These are phyloP conservation scores for Tephrocybe sp. DNA, from an alignment of 768 basidiomycete genomes.

Conservation along the genomic window DNA sequence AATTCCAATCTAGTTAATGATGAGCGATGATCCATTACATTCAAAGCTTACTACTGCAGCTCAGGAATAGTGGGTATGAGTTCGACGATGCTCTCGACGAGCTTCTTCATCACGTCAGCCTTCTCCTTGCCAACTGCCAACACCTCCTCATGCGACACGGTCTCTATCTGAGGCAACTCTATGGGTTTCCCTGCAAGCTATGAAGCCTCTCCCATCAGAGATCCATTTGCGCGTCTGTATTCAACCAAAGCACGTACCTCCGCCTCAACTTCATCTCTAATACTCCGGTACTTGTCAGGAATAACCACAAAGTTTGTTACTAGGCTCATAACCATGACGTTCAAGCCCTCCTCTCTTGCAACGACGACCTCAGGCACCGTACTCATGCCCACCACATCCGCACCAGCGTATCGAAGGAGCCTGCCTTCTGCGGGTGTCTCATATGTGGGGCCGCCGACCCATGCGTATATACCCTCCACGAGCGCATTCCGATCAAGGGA, in stretches of 20 bases:
- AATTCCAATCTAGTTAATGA: too few relatives aligned
- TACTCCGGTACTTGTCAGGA: slow-evolving; percentile 62
- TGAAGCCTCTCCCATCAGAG: neutral
- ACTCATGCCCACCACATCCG: slow-evolving; percentile 94
- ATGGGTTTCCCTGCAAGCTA: slow-evolving; percentile 64
- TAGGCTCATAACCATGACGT: slow-evolving; percentile 78
- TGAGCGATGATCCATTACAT: too few relatives aligned
- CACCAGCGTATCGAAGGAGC: slow-evolving; percentile 71
- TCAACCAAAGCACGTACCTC: slow-evolving; percentile 57
- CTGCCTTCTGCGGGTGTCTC: slow-evolving; percentile 87
- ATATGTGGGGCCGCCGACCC: slow-evolving; percentile 90
- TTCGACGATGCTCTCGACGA: slow-evolving; percentile 68
- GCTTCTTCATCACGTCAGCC: slow-evolving; percentile 66
- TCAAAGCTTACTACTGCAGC: slow-evolving; percentile 1
- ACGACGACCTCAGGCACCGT: slow-evolving; percentile 89
- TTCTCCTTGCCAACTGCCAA: slow-evolving; percentile 63
- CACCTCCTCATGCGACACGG: slow-evolving; percentile 82
- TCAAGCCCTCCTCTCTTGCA: slow-evolving; percentile 72
- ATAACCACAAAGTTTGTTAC: slow-evolving; percentile 87
- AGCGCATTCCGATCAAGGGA: slow-evolving; percentile 53
- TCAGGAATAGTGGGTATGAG: slow-evolving; percentile 17
- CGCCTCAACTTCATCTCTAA: slow-evolving; percentile 72
- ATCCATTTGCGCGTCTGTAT: neutral
- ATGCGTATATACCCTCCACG: slow-evolving; percentile 84
- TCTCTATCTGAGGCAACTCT: slow-evolving; percentile 36